Conservation (phyloP, 352 stramenopile genomes). For the Phytophthora capsici region DNA sequence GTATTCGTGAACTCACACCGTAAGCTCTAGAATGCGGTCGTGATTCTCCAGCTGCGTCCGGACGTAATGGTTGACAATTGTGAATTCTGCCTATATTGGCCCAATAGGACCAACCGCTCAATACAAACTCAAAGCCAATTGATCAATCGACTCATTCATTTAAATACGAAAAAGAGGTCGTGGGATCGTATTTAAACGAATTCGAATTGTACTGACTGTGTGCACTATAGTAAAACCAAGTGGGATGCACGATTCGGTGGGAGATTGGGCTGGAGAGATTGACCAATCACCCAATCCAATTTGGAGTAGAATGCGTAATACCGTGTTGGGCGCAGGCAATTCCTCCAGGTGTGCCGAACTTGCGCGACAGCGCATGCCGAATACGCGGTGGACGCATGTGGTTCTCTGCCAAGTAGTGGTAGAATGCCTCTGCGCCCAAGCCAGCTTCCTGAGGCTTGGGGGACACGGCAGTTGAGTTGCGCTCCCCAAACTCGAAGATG, state of each 20-base stretch:
- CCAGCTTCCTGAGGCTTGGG: not conserved
- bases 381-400: not conserved
- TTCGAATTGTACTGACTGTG: too few relatives aligned
- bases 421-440: slow-evolving; percentile 4
- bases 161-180: too few relatives aligned
- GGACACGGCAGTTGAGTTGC: not conserved
- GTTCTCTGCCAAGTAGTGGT: not conserved
- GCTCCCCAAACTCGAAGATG: not conserved
- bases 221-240: too few relatives aligned
- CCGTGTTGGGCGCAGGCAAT: not conserved
- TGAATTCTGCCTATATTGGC: too few relatives aligned
- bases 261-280: too few relatives aligned
- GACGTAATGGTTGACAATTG: slow-evolving; percentile 11
- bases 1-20: not conserved
- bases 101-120: too few relatives aligned
- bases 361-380: slow-evolving; percentile 1
- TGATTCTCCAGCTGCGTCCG: slow-evolving; percentile 2
- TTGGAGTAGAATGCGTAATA: too few relatives aligned
- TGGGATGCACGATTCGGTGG: too few relatives aligned
- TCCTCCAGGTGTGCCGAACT: slow-evolving; percentile 1
- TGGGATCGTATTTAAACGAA: too few relatives aligned
- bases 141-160: too few relatives aligned
- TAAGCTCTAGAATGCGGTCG: slow-evolving; percentile 3
- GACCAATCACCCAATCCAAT: too few relatives aligned
- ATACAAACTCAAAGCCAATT: too few relatives aligned